These are phyloP conservation scores for Filobasidium floriforme DNA, from an alignment of 768 basidiomycete species.

Conservation along the genomic window DNA sequence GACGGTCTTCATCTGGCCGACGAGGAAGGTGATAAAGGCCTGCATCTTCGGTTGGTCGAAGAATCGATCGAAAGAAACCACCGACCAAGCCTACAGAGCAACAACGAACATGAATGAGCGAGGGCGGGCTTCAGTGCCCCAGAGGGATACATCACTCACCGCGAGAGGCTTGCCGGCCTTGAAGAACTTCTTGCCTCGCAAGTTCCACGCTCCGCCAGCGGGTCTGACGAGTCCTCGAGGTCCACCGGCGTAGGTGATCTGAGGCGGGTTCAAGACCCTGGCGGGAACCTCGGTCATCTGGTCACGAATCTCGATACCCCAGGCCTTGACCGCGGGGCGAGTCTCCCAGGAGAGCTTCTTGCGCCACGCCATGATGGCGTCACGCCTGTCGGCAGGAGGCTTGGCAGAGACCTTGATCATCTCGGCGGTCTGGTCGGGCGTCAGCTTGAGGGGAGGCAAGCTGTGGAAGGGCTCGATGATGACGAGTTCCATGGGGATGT, in stretches of 20 bases:
- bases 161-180: slow-evolving; percentile 31
- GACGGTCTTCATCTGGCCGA: slow-evolving; percentile 21
- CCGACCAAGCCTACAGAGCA: slow-evolving; percentile 15
- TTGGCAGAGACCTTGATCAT: slow-evolving; percentile 43
- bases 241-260: slow-evolving; percentile 30
- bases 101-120: background rate
- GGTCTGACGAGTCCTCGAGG: slow-evolving; percentile 18
- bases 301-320: slow-evolving; percentile 39
- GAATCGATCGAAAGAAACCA: slow-evolving; percentile 37
- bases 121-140: too few relatives aligned
- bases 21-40: slow-evolving; percentile 31
- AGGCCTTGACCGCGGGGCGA: slow-evolving; percentile 34
- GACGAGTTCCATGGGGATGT: slow-evolving; percentile 42
- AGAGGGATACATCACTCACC: slow-evolving; percentile 25
- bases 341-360: slow-evolving; percentile 33
- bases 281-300: slow-evolving; percentile 34
- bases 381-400: slow-evolving; percentile 37
- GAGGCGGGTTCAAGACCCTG: slow-evolving; percentile 37
- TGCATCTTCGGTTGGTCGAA: slow-evolving; percentile 30
- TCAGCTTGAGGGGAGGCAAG: slow-evolving; percentile 37
- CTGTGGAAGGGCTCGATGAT: slow-evolving; percentile 38
- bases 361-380: slow-evolving; percentile 36
- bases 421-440: slow-evolving; percentile 30
- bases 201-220: slow-evolving; percentile 37
- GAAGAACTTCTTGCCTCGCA: slow-evolving; percentile 37